Evolutionary conservation across 208 protist genomes (phyloP).

Genomic region (Leishmania braziliensis): DNA sequence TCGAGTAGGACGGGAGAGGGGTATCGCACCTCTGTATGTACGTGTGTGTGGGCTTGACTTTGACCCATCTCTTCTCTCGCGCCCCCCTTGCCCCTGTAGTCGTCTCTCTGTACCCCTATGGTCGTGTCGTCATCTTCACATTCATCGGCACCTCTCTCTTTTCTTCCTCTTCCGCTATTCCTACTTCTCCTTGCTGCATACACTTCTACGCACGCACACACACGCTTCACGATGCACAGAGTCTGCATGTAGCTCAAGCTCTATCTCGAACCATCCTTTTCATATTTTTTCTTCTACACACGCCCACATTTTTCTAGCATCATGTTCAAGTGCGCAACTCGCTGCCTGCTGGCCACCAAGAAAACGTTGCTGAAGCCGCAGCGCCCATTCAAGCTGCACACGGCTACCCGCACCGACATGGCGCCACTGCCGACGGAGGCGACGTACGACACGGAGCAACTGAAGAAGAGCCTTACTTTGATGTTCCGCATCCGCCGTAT

Average conservation of each 20-base stretch:
- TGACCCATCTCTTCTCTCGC: neutral
- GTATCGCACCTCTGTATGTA: neutral
- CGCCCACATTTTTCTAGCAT: neutral
- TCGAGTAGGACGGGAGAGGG: neutral
- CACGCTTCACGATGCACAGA: neutral
- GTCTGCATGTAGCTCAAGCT: neutral
- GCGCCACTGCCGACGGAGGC: slow-evolving; percentile 70
- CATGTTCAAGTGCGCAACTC: slow-evolving; percentile 73
- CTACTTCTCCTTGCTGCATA: neutral
- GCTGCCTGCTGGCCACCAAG: slow-evolving; percentile 68
- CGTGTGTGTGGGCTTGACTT: neutral
- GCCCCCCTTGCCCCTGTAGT: neutral
- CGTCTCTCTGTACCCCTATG: neutral
- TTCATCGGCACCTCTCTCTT: neutral
- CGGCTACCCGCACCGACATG: slow-evolving; percentile 64
- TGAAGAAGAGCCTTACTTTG: slow-evolving; percentile 78
- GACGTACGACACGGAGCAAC: slow-evolving; percentile 74
- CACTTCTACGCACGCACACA: neutral
- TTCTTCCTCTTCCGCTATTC: neutral
- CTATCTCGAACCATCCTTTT: slow-evolving; percentile 4
- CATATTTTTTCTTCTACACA: slow-evolving; percentile 1
- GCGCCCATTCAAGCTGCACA: slow-evolving; percentile 76
- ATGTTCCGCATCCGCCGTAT: slow-evolving; percentile 95
- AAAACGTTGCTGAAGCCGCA: slow-evolving; percentile 73
- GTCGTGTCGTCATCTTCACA: neutral